phyloP scores from a whole-genome alignment of 139 green algal genomes.

The Chlorella ohadii region DNA sequence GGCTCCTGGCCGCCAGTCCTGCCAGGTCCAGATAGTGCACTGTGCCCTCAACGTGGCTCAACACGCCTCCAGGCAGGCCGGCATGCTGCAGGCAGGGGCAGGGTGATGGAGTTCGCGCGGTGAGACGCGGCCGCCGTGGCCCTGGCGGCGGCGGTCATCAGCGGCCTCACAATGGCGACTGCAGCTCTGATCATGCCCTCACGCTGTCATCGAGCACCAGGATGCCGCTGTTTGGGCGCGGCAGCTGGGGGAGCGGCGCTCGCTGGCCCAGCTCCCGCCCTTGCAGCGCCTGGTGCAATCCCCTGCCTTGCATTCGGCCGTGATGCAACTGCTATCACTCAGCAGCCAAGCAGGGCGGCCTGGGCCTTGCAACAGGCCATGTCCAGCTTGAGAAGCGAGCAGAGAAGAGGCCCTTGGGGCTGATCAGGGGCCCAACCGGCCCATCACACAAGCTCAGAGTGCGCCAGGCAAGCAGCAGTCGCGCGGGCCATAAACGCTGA shows the following conservation, averaged over 20 bases:
- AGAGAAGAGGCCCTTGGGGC: background rate
- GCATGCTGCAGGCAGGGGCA: background rate
- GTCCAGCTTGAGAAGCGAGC: too few relatives aligned
- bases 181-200: too few relatives aligned
- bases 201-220: slow-evolving; percentile 13
- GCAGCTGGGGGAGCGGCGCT: background rate
- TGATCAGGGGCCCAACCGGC: background rate
- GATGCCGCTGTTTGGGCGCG: background rate
- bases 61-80: background rate
- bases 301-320: background rate
- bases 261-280: background rate
- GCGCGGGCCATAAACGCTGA: background rate
- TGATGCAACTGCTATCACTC: background rate
- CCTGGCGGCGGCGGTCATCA: too few relatives aligned
- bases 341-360: background rate
- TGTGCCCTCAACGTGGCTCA: background rate
- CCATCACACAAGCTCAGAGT: too few relatives aligned
- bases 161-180: background rate
- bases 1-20: background rate
- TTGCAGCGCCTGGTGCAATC: background rate
- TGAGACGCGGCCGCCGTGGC: too few relatives aligned
- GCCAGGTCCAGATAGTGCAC: slow-evolving; percentile 26
- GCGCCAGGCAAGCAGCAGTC: too few relatives aligned
- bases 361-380: background rate
- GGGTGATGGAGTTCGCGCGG: background rate